Evolutionary conservation across 2,329 filamentous ascomycete genomes (phyloP), one percentile per base, ranked within the genome.

Genomic region (Penicillium sp.): DNA sequence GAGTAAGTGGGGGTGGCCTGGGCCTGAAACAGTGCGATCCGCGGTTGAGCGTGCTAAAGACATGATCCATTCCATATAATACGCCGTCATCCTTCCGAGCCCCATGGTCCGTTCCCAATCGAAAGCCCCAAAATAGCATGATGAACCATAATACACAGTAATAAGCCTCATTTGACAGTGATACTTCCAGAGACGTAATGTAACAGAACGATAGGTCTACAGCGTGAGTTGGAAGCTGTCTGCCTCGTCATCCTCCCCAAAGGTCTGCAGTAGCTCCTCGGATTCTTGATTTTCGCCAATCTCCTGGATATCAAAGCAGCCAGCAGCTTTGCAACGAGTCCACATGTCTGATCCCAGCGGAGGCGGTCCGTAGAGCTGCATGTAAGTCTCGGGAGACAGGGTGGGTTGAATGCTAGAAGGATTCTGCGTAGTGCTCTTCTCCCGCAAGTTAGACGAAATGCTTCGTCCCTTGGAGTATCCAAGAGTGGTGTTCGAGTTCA

Each of bases 391-490:
- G 4, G 70, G 67, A 4, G 68, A 64, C 11, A 73, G 39, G 7
- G 60, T 57, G 7, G 51, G 52, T 27, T 59, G 58, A 8, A 56
- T 40, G 29, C 33, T 43, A 4, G 47, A 47, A 11, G 54, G 38
- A 36, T 44, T 43, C 36, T 58, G 51, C 9, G 59, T 51, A 11
- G 50, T 29, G 14, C 53, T 47, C 20, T 57, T 57, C 29, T 61
- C 58, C 18, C 58, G 50, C 15, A 63, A 47, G 18, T 53, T 54
- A 21, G 57, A 57, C 10, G 62, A 62, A 33, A 65, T 53, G 13
- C 54, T 59, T 21, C 87, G 79, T 21, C 90, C 89, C 62, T 85
- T 87, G 40, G 79, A 86, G 61, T 94, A 95, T 11, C 90, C 90
- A 28, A 95, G 76, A 0, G 89, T 95, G 39, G 81, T 90, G 48